Percentiles rank a stretch among this genome's conserved stretches.
phyloP scores from a whole-genome alignment of 2,329 filamentous ascomycete species.

The Aspergillus fructus region DNA sequence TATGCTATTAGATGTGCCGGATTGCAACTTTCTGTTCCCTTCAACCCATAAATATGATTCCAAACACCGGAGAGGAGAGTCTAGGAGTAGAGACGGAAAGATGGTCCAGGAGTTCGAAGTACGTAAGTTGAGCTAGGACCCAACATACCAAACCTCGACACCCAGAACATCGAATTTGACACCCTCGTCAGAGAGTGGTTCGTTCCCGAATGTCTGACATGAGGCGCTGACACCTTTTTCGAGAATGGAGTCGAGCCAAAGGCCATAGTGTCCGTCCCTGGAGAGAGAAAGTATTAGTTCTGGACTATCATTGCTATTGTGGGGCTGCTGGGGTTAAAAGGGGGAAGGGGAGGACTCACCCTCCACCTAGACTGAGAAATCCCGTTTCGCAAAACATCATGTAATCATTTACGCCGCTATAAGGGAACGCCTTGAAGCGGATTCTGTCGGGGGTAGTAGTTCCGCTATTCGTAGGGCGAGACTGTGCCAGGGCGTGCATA shows the following conservation, averaged over 20 bases:
- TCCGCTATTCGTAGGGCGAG: constrained; percentile 35
- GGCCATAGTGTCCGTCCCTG: constrained; percentile 79
- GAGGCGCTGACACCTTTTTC: constrained; percentile 79
- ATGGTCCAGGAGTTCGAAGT: not conserved
- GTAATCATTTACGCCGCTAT: constrained; percentile 94
- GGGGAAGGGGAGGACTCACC: constrained; percentile 42
- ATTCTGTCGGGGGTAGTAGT: constrained; percentile 69
- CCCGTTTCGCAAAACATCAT: constrained; percentile 88
- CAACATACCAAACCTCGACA: constrained; percentile 91
- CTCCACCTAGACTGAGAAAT: constrained; percentile 83
- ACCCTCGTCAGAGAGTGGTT: constrained; percentile 87
- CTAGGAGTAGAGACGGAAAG: not conserved
- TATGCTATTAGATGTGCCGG: not conserved
- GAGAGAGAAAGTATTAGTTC: not conserved
- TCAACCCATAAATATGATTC: not conserved
- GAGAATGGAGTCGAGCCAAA: constrained; percentile 88
- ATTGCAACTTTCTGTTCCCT: not conserved
- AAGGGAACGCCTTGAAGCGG: constrained; percentile 95
- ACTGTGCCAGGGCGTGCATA: constrained; percentile 16
- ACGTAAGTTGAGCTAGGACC: constrained; percentile 33
- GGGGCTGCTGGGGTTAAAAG: not conserved
- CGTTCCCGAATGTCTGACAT: constrained; percentile 92
- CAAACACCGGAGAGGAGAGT: not conserved
- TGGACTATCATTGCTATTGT: not conserved
- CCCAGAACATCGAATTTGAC: constrained; percentile 88